Percentiles rank a stretch among this genome's conserved stretches.
phyloP scores from a whole-genome alignment of 2,329 filamentous ascomycete genomes.

The Daldinia sp. region DNA sequence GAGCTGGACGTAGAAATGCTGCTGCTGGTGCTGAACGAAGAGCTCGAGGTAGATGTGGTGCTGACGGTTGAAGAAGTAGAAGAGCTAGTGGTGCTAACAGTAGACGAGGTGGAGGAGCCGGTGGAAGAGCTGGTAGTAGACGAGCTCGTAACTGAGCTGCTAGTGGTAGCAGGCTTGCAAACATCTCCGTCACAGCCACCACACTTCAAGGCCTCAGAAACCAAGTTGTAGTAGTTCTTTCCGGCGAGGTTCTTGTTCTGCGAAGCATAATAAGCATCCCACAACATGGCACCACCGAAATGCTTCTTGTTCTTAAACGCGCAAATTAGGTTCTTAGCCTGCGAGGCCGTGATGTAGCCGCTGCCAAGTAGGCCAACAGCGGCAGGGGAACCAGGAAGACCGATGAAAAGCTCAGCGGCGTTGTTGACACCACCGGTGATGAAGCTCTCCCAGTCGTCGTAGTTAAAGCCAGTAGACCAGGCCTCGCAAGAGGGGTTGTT shows the following conservation, averaged over 20 bases:
- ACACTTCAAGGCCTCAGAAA: conserved; percentile 50
- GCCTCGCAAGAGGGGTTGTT: conserved; percentile 55
- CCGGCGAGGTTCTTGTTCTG: conserved; percentile 45
- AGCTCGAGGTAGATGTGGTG: conserved; percentile 18
- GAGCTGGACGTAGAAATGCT: conserved; percentile 1
- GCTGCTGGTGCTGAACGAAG: conserved; percentile 1
- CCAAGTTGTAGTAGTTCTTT: conserved; percentile 50
- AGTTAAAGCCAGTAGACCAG: conserved; percentile 51
- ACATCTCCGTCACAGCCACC: conserved; percentile 47
- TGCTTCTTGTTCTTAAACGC: conserved; percentile 47
- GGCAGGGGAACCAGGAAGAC: conserved; percentile 49
- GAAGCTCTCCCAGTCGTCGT: conserved; percentile 51
- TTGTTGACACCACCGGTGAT: conserved; percentile 49
- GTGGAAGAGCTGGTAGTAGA: conserved; percentile 16
- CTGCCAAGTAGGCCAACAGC: conserved; percentile 41
- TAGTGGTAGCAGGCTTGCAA: conserved; percentile 22
- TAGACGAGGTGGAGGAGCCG: conserved; percentile 1
- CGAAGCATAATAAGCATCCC: conserved; percentile 52
- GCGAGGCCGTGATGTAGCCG: conserved; percentile 48
- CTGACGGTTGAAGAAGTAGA: conserved; percentile 2
- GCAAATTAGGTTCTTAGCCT: conserved; percentile 52
- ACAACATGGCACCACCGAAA: conserved; percentile 58
- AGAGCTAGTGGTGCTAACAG: neutral
- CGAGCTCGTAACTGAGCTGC: conserved; percentile 19
- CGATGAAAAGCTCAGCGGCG: conserved; percentile 56